Evolutionary conservation across 1,284 basidiomycete species (phyloP).

Genomic region (Ceratorhiza oryzae-sativae): DNA sequence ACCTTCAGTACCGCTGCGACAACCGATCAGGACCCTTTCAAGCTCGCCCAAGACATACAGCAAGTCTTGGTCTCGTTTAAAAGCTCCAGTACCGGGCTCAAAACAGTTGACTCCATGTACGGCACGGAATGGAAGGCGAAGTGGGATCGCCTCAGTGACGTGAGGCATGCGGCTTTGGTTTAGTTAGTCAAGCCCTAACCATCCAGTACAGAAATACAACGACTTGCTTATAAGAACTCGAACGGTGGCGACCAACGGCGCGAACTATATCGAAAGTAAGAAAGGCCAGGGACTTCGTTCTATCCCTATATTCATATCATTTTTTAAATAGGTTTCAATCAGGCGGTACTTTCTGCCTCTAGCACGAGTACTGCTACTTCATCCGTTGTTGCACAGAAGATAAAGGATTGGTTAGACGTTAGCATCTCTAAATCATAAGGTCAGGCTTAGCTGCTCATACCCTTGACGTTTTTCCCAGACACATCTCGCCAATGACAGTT

Average conservation of each 20-base stretch:
- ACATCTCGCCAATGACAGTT: neutral
- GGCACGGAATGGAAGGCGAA: neutral
- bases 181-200: too few species aligned
- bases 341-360: too few species aligned
- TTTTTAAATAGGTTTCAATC: slow-evolving; percentile 6
- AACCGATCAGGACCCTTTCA: neutral
- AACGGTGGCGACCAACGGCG: too few species aligned
- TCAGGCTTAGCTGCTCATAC: neutral
- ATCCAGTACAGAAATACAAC: too few species aligned
- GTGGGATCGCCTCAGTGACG: neutral
- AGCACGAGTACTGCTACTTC: too few species aligned
- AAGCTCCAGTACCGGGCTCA: slow-evolving; percentile 1
- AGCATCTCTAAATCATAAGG: too few species aligned
- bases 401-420: slow-evolving; percentile 5
- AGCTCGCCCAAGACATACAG: slow-evolving; percentile 4
- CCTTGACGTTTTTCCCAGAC: neutral
- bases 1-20: neutral
- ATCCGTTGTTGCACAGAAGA: neutral
- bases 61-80: neutral
- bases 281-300: too few species aligned
- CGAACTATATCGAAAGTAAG: too few species aligned
- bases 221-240: too few species aligned
- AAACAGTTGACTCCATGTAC: neutral
- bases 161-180: neutral
- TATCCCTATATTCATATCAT: too few species aligned